Percentiles rank a stretch among this genome's conserved stretches.
Evolutionary conservation across 2,329 filamentous ascomycete genomes (phyloP).

Genomic region (Ceratocystis albifundus): DNA sequence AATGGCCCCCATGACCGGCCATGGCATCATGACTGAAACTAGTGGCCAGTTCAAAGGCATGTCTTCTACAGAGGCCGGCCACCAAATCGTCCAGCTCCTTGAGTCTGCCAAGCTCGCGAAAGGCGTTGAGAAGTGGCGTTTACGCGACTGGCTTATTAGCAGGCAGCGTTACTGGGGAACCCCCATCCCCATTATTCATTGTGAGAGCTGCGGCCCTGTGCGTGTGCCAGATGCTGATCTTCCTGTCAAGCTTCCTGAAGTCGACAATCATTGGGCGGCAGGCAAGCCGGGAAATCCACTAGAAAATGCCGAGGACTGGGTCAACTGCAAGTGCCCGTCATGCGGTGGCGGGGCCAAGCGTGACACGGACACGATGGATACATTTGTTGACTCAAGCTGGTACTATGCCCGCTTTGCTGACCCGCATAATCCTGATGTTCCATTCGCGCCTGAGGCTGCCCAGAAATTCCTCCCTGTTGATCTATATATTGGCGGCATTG

Average conservation of each 20-base stretch:
- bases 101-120: conserved; percentile 47
- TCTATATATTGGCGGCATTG: conserved; percentile 78
- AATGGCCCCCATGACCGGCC: conserved; percentile 45
- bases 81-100: conserved; percentile 48
- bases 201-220: conserved; percentile 61
- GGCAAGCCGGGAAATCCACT: conserved; percentile 67
- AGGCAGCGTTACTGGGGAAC: conserved; percentile 89
- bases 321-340: conserved; percentile 62
- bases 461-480: conserved; percentile 58
- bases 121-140: conserved; percentile 60
- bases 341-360: conserved; percentile 60
- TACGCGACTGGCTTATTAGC: conserved; percentile 83
- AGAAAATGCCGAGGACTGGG: conserved; percentile 58
- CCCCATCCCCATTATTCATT: conserved; percentile 82
- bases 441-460: conserved; percentile 50
- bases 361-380: conserved; percentile 93
- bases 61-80: conserved; percentile 49
- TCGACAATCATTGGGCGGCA: conserved; percentile 56
- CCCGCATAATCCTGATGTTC: conserved; percentile 48
- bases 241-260: conserved; percentile 61
- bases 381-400: conserved; percentile 91
- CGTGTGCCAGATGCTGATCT: conserved; percentile 66
- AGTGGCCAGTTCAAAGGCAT: conserved; percentile 55
- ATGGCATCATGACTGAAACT: conserved; percentile 55
- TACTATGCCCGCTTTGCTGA: conserved; percentile 77